Evolutionary conservation across 108 stramenopile genomes (phyloP), one percentile per base, ranked within the genome.

Genomic region (Fragilariopsis cylindrus): DNA sequence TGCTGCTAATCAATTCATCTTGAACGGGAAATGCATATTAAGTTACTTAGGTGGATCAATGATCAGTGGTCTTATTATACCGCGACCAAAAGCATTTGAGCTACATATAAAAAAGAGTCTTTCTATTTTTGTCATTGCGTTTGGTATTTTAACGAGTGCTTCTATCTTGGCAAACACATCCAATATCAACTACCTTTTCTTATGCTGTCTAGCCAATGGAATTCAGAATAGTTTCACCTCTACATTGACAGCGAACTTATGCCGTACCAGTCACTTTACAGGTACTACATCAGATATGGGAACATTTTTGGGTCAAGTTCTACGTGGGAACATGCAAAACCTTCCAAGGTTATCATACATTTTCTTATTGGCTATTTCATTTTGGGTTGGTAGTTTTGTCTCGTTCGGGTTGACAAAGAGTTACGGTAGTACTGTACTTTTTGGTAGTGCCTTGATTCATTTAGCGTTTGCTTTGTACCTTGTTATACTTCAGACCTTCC

Each of bases 221-320:
- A 70, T 87, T 13, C 75, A 77, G 41, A 87, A 87, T 67, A 70
- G 75, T 57, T 45, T 82, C 54, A 83, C 84, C 9, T 81, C 80
- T 5, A 74, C 63, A 7, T 64, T 72, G 57, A 79, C 84, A 3
- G 72, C 69, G 53, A 87, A 87, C 58, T 76, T 87, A 68, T 69
- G 79, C 49, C 87, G 87, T 39, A 76, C 87, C 6, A 57, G 74
- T 39, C 87, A 87, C 66, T 78, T 82, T 47, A 73, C 83, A 2
- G 87, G 87, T 42, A 83, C 79, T 42, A 80, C 79, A 6, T 77
- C 73, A 16, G 87, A 87, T 45, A 79, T 87, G 60, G 87, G 87
- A 48, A 82, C 78, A 8, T 80, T 82, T 54, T 60, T 82, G 64
- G 82, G 87, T 4, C 76, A 84, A 70, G 60, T 75, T n/a, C 45